These are phyloP conservation scores for Termitomyces sp. DNA, from an alignment of 768 basidiomycete genomes.

Conservation along the genomic window DNA sequence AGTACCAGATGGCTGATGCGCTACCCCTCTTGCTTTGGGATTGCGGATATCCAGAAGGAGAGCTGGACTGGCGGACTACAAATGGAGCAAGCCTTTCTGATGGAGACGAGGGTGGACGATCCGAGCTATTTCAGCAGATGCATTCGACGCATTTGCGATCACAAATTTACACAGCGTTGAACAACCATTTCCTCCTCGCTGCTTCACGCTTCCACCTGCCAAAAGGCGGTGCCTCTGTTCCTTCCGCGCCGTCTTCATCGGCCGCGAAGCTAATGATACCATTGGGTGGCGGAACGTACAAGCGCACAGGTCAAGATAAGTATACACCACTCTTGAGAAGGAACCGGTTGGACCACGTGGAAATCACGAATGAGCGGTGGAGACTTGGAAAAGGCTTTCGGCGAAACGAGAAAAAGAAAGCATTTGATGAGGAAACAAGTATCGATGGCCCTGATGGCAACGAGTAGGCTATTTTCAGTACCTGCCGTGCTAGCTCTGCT, in stretches of 20 bases:
- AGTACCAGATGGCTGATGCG: constrained; percentile 91
- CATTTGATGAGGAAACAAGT: constrained; percentile 12
- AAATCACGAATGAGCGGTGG: constrained; percentile 78
- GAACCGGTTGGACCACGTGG: constrained; percentile 63
- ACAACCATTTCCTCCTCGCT: constrained; percentile 59
- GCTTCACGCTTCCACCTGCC: constrained; percentile 44
- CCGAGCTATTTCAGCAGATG: constrained; percentile 45
- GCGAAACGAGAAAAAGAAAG: constrained; percentile 28
- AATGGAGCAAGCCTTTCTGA: constrained; percentile 10
- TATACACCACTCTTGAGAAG: constrained; percentile 67
- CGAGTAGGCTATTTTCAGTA: constrained; percentile 11
- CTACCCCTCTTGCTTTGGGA: constrained; percentile 91
- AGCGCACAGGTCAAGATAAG: constrained; percentile 40
- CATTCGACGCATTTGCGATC: constrained; percentile 54
- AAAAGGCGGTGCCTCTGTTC: constrained; percentile 25
- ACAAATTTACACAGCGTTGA: constrained; percentile 56
- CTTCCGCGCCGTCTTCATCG: background rate
- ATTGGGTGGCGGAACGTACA: constrained; percentile 66
- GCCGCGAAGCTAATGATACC: constrained; percentile 39
- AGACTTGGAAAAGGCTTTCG: constrained; percentile 56
- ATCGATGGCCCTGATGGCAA: constrained; percentile 16
- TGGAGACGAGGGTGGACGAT: constrained; percentile 19
- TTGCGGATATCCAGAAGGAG: constrained; percentile 63
- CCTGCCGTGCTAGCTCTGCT: background rate
- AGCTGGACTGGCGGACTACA: constrained; percentile 65